Base-by-base conservation (phyloP, 768 basidiomycete species). In the Stropharia rugosoannulata region DNA sequence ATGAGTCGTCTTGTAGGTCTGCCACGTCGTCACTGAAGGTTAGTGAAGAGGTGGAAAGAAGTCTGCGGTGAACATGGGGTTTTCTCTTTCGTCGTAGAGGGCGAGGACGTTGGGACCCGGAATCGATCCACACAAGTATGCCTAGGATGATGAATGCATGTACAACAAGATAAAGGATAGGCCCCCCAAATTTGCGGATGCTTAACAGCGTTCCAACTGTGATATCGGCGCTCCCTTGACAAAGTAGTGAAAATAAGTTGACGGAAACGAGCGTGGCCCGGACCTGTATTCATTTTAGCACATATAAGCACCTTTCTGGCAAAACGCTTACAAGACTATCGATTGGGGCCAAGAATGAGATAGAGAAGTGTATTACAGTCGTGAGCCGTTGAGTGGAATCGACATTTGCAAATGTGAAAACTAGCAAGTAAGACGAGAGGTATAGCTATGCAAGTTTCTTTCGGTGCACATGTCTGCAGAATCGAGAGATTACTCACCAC, bases 231-330 rank as follows among this genome's bases (percentile, higher is more conserved):
- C 75, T 69, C 10, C 86, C 86, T 53, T 84, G 71, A 61, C 90
- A 91, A 4, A 90, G 80, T 2, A 92, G 73, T 10, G 83, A 85
- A 69, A 92, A 92, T 3, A 90, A 70, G 62, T 92, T 91, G 62
- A 89, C 77, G 0, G 90, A 89, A 19, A 93, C 80, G 19, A 93
- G 75, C 2, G 81, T 80, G 0, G 89, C 84, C 41, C 90, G 79
- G 37, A 83, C 67, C 89, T 89, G 55, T 12, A 43, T 6, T 18
- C 49, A 7, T 19, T n/a, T 10, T 1, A n/a, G 19, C 11, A 9
- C 10, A 47, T 29, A 40, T 5, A 47, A 36, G 25, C 0, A 47
- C 3, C 36, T 25, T 49, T 15, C 19, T 25, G 18, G 22, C 13
- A 27, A 27, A 15, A 3, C 3, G 45, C 59, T 50, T 27, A 66